Percentiles rank a stretch among this genome's conserved stretches.
Evolutionary conservation across 441 rosid genomes (phyloP).

Genomic region (Euphorbia schlechtendalii): DNA sequence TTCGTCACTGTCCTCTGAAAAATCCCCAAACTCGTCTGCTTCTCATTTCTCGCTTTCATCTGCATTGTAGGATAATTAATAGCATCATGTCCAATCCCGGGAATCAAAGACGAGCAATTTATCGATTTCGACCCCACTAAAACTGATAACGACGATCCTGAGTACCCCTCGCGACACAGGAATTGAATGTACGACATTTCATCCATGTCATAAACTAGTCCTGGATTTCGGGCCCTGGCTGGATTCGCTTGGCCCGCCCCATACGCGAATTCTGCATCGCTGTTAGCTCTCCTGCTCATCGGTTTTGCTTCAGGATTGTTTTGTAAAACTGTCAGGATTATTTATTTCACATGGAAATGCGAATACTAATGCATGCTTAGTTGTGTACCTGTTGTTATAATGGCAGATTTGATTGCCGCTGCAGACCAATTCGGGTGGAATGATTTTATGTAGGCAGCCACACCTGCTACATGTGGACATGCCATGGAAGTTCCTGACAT

Average conservation of each 20-base stretch:
- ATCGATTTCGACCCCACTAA: constrained; percentile 44
- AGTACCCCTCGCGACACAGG: constrained; percentile 65
- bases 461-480: constrained; percentile 68
- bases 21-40: constrained; percentile 24
- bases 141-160: constrained; percentile 43
- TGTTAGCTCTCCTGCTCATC: constrained; percentile 44
- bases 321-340: background rate
- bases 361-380: background rate
- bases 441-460: constrained; percentile 66
- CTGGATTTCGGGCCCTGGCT: constrained; percentile 56
- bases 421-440: constrained; percentile 66
- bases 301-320: constrained; percentile 45
- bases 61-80: constrained; percentile 82
- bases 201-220: constrained; percentile 63
- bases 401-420: constrained; percentile 63
- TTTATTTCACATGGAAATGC: too few species aligned
- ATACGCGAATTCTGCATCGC: constrained; percentile 46
- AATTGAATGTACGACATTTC: constrained; percentile 51
- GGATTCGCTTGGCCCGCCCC: constrained; percentile 72
- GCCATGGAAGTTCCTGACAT: constrained; percentile 86
- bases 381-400: constrained; percentile 56
- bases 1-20: constrained; percentile 56
- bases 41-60: constrained; percentile 33
- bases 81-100: constrained; percentile 60
- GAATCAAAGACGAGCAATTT: constrained; percentile 43